These are phyloP conservation scores for Seiridium cupressi DNA, from an alignment of 2,329 filamentous ascomycete species.

Conservation along the genomic window DNA sequence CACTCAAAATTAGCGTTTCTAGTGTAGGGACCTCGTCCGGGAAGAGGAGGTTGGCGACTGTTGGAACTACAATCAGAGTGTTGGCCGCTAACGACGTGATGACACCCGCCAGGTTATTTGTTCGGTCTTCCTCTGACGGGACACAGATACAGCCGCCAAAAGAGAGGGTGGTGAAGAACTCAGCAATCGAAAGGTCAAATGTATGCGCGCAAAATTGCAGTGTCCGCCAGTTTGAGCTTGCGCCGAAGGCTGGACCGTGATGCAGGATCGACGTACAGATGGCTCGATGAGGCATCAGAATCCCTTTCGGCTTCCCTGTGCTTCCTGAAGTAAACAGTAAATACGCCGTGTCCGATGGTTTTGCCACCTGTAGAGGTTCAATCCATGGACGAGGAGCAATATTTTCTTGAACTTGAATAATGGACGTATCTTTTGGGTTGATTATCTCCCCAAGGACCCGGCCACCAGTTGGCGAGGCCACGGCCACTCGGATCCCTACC, in stretches of 20 bases:
- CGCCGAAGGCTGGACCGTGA: not conserved
- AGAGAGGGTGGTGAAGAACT: conserved; percentile 50
- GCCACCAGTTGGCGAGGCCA: conserved; percentile 29
- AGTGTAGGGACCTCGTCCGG: conserved; percentile 8
- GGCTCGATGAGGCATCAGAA: conserved; percentile 50
- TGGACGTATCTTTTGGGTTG: not conserved
- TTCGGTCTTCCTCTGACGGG: conserved; percentile 26
- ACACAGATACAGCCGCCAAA: conserved; percentile 51
- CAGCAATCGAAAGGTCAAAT: conserved; percentile 52
- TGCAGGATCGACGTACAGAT: conserved; percentile 26
- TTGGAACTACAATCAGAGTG: not conserved
- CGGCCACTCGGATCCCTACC: conserved; percentile 40
- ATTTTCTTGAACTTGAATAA: not conserved
- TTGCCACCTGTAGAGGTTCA: conserved; percentile 29
- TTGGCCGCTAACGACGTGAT: not conserved
- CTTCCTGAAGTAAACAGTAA: conserved; percentile 60
- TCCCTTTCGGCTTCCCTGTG: conserved; percentile 55
- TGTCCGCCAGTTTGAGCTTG: conserved; percentile 9
- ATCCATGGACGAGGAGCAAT: not conserved
- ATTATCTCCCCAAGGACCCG: not conserved
- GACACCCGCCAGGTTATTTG: not conserved
- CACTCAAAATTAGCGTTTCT: conserved; percentile 15
- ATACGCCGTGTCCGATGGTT: conserved; percentile 52
- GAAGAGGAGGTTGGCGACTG: not conserved
- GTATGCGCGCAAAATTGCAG: conserved; percentile 53